phyloP scores from a whole-genome alignment of 345 rosid genomes.

The Eucalyptus decipiens region DNA sequence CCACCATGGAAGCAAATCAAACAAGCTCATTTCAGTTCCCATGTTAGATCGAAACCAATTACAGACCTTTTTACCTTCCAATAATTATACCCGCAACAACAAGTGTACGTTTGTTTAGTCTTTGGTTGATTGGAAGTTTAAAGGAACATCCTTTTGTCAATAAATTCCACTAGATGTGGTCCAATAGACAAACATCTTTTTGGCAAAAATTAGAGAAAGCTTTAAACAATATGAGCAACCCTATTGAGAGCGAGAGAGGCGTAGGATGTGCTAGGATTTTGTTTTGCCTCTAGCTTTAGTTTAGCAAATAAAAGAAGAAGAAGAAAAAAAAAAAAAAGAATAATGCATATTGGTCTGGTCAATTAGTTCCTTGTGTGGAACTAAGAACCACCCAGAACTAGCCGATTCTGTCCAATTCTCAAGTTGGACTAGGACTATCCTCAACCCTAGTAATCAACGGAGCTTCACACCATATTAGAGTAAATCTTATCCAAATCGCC shows the following conservation, averaged over 20 bases:
- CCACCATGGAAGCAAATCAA: not conserved
- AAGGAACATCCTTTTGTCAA: not conserved
- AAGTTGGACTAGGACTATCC: fast-evolving
- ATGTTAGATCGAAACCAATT: not conserved
- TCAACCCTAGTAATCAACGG: not conserved
- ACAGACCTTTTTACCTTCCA: not conserved
- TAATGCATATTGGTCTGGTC: not conserved
- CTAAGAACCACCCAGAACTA: fast-evolving
- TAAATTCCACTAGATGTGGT: not conserved
- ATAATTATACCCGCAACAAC: not conserved
- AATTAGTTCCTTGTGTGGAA: not conserved
- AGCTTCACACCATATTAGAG: not conserved
- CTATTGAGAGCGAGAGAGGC: not conserved
- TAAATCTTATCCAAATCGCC: not conserved
- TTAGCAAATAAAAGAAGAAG: not conserved
- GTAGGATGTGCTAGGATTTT: not conserved
- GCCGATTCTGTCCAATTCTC: fast-evolving
- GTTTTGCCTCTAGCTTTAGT: not conserved
- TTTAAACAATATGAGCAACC: not conserved
- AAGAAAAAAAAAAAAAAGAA: too few relatives aligned
- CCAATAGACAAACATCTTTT: not conserved
- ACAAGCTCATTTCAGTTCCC: fast-evolving
- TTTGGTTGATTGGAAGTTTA: not conserved
- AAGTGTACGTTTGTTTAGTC: not conserved
- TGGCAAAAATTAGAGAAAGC: not conserved